These are phyloP conservation scores for Yamadazyma sp. DNA, from an alignment of 805 yeast genomes.

Conservation along the genomic window DNA sequence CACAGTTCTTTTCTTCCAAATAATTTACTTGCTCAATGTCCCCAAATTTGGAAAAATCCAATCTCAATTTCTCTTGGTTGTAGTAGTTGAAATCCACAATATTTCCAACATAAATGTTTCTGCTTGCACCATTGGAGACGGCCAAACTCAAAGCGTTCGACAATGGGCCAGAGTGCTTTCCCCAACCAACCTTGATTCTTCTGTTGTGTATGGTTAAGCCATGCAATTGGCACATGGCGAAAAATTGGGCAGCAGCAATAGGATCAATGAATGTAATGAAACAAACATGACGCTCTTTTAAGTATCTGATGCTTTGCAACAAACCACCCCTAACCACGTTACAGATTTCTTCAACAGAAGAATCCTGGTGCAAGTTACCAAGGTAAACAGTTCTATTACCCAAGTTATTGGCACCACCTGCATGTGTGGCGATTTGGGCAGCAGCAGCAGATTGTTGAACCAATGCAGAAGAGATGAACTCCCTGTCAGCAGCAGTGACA, in stretches of 20 bases:
- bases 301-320: conserved; percentile 75
- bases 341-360: conserved; percentile 89
- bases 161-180: conserved; percentile 91
- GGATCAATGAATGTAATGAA: conserved; percentile 96
- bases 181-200: conserved; percentile 95
- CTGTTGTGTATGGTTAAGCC: conserved; percentile 85
- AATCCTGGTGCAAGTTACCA: conserved; percentile 86
- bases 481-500: conserved; percentile 67
- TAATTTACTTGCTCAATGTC: conserved; percentile 94
- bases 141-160: conserved; percentile 85
- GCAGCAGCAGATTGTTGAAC: conserved; percentile 96
- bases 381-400: conserved; percentile 93
- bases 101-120: conserved; percentile 86
- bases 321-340: conserved; percentile 95
- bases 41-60: conserved; percentile 79
- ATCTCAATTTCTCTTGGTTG: conserved; percentile 60
- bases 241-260: conserved; percentile 95
- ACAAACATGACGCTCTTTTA: conserved; percentile 86
- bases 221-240: conserved; percentile 88
- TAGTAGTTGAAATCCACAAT: conserved; percentile 52
- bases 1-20: conserved; percentile 79
- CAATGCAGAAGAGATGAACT: conserved; percentile 66
- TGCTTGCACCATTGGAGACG: conserved; percentile 88
- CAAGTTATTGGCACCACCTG: conserved; percentile 88
- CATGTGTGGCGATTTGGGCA: conserved; percentile 92